A percentile compares a stretch with the other conserved stretches of the same genome.
Conservation (phyloP, 2,329 filamentous ascomycete genomes). For the Aspergillus jensenii region DNA sequence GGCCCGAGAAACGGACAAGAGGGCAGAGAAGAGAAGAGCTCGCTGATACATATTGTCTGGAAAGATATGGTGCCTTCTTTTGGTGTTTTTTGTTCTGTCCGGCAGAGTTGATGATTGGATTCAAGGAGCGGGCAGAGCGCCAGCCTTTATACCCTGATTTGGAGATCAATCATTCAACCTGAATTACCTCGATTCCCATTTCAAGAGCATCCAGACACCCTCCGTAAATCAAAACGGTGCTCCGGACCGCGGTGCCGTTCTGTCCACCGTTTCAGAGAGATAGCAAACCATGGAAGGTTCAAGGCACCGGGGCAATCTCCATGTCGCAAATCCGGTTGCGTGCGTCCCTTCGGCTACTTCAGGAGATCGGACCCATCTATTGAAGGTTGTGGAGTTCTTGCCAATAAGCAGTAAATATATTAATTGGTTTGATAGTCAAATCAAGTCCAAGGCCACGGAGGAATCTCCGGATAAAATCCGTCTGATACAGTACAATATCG, state of each 20-base stretch:
- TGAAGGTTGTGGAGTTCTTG: slow-evolving; percentile 1
- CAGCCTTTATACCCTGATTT: slow-evolving; percentile 23
- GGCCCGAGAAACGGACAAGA: slow-evolving; percentile 25
- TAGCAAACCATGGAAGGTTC: not conserved
- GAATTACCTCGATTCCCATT: not conserved
- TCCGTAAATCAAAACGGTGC: slow-evolving; percentile 10
- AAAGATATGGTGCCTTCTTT: not conserved
- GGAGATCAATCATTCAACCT: not conserved
- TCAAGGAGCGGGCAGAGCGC: not conserved
- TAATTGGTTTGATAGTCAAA: slow-evolving; percentile 6
- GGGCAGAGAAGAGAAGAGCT: slow-evolving; percentile 29
- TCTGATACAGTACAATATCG: not conserved
- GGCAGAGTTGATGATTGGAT: slow-evolving; percentile 24
- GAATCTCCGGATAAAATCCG: slow-evolving; percentile 15
- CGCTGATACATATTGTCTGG: slow-evolving; percentile 29
- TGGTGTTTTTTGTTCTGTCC: slow-evolving; percentile 23
- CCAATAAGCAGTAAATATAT: not conserved
- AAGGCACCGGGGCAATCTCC: slow-evolving; percentile 5
- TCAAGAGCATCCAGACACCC: slow-evolving; percentile 5
- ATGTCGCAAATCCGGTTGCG: not conserved
- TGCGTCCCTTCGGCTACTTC: not conserved
- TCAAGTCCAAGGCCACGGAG: slow-evolving; percentile 11
- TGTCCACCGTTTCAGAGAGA: slow-evolving; percentile 18
- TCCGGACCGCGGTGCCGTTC: slow-evolving; percentile 15
- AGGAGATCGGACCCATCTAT: not conserved